Evolutionary conservation across 768 basidiomycete genomes (phyloP).

Genomic region (Collybiopsis confluens): DNA sequence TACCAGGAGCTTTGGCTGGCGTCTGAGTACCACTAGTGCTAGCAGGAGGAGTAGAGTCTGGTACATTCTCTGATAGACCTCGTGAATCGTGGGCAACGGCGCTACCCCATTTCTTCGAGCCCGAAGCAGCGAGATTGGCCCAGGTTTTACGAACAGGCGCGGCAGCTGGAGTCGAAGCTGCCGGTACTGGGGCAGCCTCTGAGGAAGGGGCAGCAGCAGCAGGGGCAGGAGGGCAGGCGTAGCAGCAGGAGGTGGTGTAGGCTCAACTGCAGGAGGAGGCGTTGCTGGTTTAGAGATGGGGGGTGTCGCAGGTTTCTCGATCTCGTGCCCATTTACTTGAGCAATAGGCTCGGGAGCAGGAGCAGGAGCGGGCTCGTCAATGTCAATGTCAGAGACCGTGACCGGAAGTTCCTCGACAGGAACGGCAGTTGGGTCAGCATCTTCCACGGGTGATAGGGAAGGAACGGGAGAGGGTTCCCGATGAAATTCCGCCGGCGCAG

Average conservation of each 20-base stretch:
- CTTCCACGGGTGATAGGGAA: conserved; percentile 19
- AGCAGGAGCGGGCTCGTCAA: conserved; percentile 22
- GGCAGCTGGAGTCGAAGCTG: conserved; percentile 36
- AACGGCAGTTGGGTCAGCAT: conserved; percentile 15
- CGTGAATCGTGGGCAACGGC: conserved; percentile 75
- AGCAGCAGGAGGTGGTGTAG: conserved; percentile 24
- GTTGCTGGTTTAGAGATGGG: conserved; percentile 21
- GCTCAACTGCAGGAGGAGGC: conserved; percentile 18
- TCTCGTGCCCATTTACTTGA: conserved; percentile 6
- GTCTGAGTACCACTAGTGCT: conserved; percentile 36
- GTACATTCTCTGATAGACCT: conserved; percentile 63
- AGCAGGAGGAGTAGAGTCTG: conserved; percentile 27
- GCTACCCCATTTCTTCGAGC: conserved; percentile 80
- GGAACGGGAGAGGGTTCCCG: conserved; percentile 28
- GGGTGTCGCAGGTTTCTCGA: conserved; percentile 19
- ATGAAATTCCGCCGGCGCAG: conserved; percentile 27
- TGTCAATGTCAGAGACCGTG: conserved; percentile 19
- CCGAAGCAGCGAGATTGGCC: conserved; percentile 88
- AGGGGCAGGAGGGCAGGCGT: conserved; percentile 25
- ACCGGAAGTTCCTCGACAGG: conserved; percentile 23
- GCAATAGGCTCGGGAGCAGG: conserved; percentile 21
- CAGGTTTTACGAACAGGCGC: conserved; percentile 71
- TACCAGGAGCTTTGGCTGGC: conserved; percentile 17
- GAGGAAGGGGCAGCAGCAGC: conserved; percentile 24
- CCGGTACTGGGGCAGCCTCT: conserved; percentile 22